These are phyloP conservation scores for Candida orba DNA, from an alignment of 805 yeast species.

Conservation along the genomic window DNA sequence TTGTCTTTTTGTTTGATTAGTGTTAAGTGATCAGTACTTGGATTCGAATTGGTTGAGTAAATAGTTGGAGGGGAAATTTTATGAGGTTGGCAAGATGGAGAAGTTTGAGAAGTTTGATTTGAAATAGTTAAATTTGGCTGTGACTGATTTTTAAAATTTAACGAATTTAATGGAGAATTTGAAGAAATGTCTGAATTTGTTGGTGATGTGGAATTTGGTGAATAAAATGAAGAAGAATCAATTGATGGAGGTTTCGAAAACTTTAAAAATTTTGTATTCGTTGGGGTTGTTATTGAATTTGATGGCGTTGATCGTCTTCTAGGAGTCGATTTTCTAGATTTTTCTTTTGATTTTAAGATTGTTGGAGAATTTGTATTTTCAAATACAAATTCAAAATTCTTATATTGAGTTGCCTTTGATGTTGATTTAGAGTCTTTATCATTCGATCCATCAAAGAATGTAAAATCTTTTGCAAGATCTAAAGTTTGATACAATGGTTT, in stretches of 20 bases:
- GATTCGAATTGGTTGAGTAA: slow-evolving; percentile 2
- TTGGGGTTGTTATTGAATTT: slow-evolving; percentile 13
- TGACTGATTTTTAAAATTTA: background rate
- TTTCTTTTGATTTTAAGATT: background rate
- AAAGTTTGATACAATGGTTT: slow-evolving; percentile 17
- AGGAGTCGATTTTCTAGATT: slow-evolving; percentile 5
- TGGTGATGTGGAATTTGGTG: slow-evolving; percentile 20
- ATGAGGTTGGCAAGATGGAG: slow-evolving; percentile 12
- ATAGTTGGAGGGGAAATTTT: slow-evolving; percentile 12
- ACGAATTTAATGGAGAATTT: slow-evolving; percentile 15
- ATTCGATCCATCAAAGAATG: slow-evolving; percentile 1
- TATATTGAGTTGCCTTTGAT: slow-evolving; percentile 10
- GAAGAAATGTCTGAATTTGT: slow-evolving; percentile 20
- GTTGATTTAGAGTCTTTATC: background rate
- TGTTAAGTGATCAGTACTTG: slow-evolving; percentile 1
- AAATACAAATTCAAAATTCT: slow-evolving; percentile 21
- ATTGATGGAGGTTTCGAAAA: slow-evolving; percentile 21
- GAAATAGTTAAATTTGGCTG: background rate
- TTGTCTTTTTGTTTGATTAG: background rate
- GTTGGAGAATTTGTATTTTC: slow-evolving; percentile 8
- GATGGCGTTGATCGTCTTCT: slow-evolving; percentile 13
- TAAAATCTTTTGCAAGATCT: slow-evolving; percentile 18
- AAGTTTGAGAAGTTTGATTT: slow-evolving; percentile 5
- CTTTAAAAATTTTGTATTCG: slow-evolving; percentile 12
- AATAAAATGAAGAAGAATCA: slow-evolving; percentile 14